phyloP scores from a whole-genome alignment of 257 asterid species.

The Echium plantagineum region DNA sequence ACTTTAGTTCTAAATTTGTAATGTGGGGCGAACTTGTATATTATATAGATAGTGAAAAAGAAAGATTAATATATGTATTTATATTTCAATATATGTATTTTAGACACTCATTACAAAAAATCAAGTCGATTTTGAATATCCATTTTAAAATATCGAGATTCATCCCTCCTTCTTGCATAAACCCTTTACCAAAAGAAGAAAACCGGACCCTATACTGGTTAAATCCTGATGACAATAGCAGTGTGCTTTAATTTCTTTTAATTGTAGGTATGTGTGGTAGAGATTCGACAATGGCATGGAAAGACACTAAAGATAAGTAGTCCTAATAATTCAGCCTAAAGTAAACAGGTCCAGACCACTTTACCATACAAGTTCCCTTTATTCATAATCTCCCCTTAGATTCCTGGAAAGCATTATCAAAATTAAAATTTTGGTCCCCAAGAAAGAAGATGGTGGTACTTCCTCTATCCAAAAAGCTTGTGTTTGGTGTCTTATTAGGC shows the following conservation, averaged over 20 bases:
- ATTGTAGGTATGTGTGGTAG: not conserved
- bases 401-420: slow-evolving; percentile 2
- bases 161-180: too few species aligned
- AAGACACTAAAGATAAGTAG: not conserved
- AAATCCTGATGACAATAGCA: not conserved
- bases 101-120: too few species aligned
- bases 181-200: not conserved
- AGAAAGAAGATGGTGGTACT: not conserved
- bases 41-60: too few species aligned
- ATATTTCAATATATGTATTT: too few species aligned
- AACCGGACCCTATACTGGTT: too few species aligned
- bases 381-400: not conserved
- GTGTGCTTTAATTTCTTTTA: not conserved
- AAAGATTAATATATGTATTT: too few species aligned
- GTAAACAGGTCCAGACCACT: slow-evolving; percentile 3
- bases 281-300: not conserved
- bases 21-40: too few species aligned
- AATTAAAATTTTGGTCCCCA: not conserved
- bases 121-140: too few species aligned
- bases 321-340: slow-evolving; percentile 1
- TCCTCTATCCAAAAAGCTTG: slow-evolving; percentile 3
- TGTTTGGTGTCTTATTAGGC: slow-evolving; percentile 9
- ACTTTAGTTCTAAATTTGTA: too few species aligned
- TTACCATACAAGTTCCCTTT: not conserved
- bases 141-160: too few species aligned